phyloP scores from a whole-genome alignment of 768 basidiomycete genomes.

The Suillus americanus region DNA sequence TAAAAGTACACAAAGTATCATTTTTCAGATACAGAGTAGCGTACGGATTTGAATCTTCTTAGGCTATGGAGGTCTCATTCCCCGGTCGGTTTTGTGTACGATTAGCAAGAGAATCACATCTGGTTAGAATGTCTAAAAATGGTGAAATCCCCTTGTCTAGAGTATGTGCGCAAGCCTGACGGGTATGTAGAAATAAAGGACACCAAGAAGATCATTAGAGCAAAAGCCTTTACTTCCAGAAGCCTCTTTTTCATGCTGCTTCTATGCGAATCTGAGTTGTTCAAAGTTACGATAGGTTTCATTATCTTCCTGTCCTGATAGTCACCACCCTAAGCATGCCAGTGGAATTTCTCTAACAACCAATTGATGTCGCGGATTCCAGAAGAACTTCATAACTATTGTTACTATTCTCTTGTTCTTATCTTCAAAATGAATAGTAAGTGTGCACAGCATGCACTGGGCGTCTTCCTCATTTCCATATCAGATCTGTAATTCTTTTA shows the following conservation, averaged over 20 bases:
- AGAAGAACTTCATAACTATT: background rate
- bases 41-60: background rate
- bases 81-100: background rate
- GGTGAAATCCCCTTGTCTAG: background rate
- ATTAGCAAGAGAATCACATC: background rate
- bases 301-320: background rate
- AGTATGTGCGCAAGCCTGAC: background rate
- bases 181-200: background rate
- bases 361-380: background rate
- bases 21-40: background rate
- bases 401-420: background rate
- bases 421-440: background rate
- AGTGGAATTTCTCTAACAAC: background rate
- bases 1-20: background rate
- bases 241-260: background rate
- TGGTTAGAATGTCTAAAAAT: background rate
- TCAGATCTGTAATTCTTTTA: conserved; percentile 25
- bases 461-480: conserved; percentile 26
- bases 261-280: background rate
- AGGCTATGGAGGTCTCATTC: background rate
- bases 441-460: background rate
- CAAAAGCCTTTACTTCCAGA: no score
- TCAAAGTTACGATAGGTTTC: background rate
- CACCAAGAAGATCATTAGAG: no score
- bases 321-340: background rate